A percentile compares a stretch with the other conserved stretches of the same genome.
phyloP scores from a whole-genome alignment of 768 basidiomycete genomes.

The Rhodosporidiobolus sp. region DNA sequence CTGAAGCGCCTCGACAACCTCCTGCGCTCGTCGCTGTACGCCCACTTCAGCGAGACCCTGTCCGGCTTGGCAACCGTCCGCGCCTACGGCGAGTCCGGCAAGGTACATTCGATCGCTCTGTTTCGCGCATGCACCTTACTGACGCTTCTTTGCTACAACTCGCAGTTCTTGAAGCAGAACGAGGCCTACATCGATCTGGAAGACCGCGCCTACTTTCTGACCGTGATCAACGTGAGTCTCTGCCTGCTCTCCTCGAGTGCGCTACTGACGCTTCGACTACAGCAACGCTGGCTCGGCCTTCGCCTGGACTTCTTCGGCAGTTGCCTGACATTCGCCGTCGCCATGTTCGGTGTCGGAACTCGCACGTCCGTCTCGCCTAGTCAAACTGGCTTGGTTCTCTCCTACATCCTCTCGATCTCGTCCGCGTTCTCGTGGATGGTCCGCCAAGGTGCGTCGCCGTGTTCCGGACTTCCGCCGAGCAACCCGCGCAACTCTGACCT shows the following conservation, averaged over 20 bases:
- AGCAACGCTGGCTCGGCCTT: conserved; percentile 72
- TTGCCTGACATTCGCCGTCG: conserved; percentile 66
- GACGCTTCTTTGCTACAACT: background rate
- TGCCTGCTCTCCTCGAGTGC: too few species aligned
- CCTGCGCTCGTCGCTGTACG: conserved; percentile 79
- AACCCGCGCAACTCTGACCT: background rate
- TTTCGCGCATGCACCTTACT: background rate
- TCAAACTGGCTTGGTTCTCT: conserved; percentile 73
- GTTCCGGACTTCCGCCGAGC: conserved; percentile 2
- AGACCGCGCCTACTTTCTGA: conserved; percentile 85
- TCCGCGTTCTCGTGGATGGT: conserved; percentile 71
- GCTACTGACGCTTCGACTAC: too few species aligned
- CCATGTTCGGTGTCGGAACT: conserved; percentile 71
- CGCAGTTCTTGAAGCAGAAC: conserved; percentile 70
- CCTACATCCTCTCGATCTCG: conserved; percentile 50
- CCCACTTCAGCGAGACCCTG: conserved; percentile 87
- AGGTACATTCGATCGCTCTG: background rate
- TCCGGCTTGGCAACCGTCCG: conserved; percentile 65
- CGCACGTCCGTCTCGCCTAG: conserved; percentile 72
- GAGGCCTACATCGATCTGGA: conserved; percentile 73
- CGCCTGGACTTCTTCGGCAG: conserved; percentile 83
- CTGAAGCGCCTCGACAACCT: conserved; percentile 80
- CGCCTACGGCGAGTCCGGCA: conserved; percentile 71
- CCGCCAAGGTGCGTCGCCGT: conserved; percentile 64
- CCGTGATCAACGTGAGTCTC: conserved; percentile 46